These are phyloP conservation scores for Hortaea werneckii DNA, from an alignment of 2,329 filamentous ascomycete genomes.

Conservation along the genomic window DNA sequence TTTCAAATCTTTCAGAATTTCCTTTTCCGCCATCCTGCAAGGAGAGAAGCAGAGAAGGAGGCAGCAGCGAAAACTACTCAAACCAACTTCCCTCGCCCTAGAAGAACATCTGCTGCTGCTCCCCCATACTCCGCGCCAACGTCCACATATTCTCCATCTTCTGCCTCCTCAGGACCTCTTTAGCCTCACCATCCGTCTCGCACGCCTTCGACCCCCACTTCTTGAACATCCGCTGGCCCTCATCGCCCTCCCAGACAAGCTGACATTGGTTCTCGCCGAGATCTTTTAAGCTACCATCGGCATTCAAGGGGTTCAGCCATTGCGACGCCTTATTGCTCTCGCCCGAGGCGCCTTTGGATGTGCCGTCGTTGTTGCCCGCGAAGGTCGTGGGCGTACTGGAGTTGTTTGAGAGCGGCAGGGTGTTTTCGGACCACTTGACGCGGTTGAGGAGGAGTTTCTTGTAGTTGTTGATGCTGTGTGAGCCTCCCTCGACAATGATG, in stretches of 20 bases:
- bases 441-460: conserved; percentile 89
- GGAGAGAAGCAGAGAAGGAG: too few relatives aligned
- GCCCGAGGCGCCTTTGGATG: conserved; percentile 31
- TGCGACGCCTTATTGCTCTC: conserved; percentile 52
- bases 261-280: conserved; percentile 71
- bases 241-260: conserved; percentile 83
- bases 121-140: conserved; percentile 56
- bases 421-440: conserved; percentile 90
- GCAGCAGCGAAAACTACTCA: too few relatives aligned
- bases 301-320: conserved; percentile 73
- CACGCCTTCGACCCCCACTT: conserved; percentile 87
- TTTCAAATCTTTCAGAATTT: too few relatives aligned
- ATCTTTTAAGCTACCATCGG: conserved; percentile 68
- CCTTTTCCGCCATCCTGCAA: too few relatives aligned
- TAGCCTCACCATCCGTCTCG: conserved; percentile 82
- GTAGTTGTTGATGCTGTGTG: conserved; percentile 72
- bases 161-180: conserved; percentile 63
- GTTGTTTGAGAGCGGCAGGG: conserved; percentile 48
- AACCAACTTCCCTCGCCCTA: too few relatives aligned
- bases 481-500: conserved; percentile 83
- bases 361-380: conserved; percentile 13
- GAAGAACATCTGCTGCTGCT: too few relatives aligned
- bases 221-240: conserved; percentile 68
- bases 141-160: conserved; percentile 98
- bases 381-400: conserved; percentile 13